Base-by-base conservation (phyloP, 2,329 filamentous ascomycete genomes). In the Fusarium sulawesiense region DNA sequence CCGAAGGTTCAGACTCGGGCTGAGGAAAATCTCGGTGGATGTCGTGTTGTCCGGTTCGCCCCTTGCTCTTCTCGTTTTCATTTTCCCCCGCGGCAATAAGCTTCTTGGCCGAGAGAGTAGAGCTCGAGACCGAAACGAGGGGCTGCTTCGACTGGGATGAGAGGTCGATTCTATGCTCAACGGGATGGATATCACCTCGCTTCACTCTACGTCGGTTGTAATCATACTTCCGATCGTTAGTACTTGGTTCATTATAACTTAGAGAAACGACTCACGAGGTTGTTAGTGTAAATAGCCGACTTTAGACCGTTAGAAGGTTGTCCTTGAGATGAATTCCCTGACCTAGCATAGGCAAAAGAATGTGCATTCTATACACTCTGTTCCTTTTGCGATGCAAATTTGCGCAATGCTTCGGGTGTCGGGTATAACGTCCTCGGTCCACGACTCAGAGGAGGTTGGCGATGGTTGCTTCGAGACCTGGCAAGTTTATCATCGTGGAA, bases 131-230 rank as follows among this genome's bases (percentile, higher is more conserved):
- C 32, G 34, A 7, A 21, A 25, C 18, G 10, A 29, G 32, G 14
- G 49, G 13, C 10, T 29, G 23, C 9, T 12, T 25, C 6, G 21
- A 9, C 11, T 3, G 29, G 29, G 13, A 34, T 2, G 20, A 16
- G 21, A 10, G 12, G 6, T n/a, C 13, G 18, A 13, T 48, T 6
- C 30, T 16, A 13, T 40, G 27, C 7, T 25, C 34, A 12, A 57
- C 10, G 4, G 70, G 64, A 3, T 56, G 37, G 2, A 74, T 20
- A 13, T 74, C 72, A 3, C 70, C 70, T 13, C 72, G 63, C 41
- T 62, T 6, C 13, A 16, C 4, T 18, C 11, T 37, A 3, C 49
- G 30, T 6, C n/a, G 41, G 0, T 6, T 14, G 3, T 50, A 6
- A 4, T 13, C 41, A 49, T 49, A 75, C 72, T 74, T 23, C 4